Evolutionary conservation across 2,329 filamentous ascomycete genomes (phyloP), one percentile per base, ranked within the genome.

Genomic region (Alternaria sp.): DNA sequence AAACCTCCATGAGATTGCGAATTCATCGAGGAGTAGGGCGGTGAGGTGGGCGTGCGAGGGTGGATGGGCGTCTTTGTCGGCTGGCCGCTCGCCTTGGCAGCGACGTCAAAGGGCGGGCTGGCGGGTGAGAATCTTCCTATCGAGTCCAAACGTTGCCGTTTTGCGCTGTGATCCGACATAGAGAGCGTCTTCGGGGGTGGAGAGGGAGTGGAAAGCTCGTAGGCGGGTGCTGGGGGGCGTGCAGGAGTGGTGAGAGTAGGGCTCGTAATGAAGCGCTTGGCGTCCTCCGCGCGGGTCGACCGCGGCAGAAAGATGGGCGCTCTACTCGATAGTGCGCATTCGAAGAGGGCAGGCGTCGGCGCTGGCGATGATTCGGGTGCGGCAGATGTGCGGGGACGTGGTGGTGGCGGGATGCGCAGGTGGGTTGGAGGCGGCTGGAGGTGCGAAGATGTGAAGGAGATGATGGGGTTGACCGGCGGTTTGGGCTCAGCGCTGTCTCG

Each of bases 1-100:
- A 68, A 63, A 54, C 69, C 66, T 71, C 75, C 76, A 77, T 78
- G 73, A 65, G 75, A 65, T 58, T 78, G 78, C 73, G 80, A 78
- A 79, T 74, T 79, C 68, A 81, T 81, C 74, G 81, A 81, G 78
- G 79, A 79, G 59, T 80, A 80, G 54, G 81, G 81, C 55, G 81
- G 81, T 24, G 81, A 82, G 38, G 81, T 82, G 54, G 82, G 82
- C 9, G 82, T 84, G 67, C 82, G 80, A 48, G 81, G 81, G 52
- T 79, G 76, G 63, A 78, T 76, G 71, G 74, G 70, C 65, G 70
- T 64, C 74, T 81, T 81, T 76, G 78, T 78, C 65, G 79, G 72
- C 51, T 70, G 69, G 67, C 67, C 61, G 73, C 64, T 72, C 56
- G 73, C 63, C 74, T 76, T 77, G 70, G 74, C 75, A 66, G 71